Conservation (phyloP, 257 asterid species). For the Linaria vulgaris region DNA sequence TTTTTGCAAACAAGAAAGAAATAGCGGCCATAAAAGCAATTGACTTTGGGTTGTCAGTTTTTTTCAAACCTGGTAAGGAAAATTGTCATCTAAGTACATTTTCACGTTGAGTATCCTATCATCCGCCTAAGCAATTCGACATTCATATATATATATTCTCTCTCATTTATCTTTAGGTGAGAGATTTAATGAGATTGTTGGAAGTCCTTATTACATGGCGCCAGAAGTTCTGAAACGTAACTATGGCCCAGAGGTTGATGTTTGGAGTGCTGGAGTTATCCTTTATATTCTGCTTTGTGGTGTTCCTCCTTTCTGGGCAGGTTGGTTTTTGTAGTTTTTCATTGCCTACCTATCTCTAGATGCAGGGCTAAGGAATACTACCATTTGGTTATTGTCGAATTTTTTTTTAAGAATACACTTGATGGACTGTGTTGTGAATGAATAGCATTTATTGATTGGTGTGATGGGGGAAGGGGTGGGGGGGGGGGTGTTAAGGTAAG, state of each 20-base stretch:
- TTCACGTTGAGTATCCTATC: neutral
- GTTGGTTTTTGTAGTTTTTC: constrained; percentile 26
- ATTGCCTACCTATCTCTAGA: neutral
- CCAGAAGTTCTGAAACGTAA: constrained; percentile 73
- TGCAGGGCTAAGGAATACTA: neutral
- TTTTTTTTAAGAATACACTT: too few relatives aligned
- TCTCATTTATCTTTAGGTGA: constrained; percentile 38
- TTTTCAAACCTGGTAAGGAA: constrained; percentile 63
- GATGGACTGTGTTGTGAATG: too few relatives aligned
- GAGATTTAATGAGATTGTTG: constrained; percentile 56
- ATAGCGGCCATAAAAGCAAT: constrained; percentile 58
- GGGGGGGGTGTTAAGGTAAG: too few relatives aligned
- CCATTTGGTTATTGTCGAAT: neutral
- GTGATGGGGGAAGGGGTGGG: too few relatives aligned
- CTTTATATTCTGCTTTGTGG: constrained; percentile 72
- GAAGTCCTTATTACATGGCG: constrained; percentile 76
- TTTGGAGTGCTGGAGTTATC: constrained; percentile 80
- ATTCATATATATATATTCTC: neutral
- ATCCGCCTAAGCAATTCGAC: neutral
- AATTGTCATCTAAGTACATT: neutral
- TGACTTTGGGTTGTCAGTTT: constrained; percentile 66
- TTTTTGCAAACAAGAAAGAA: constrained; percentile 65
- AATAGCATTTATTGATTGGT: too few relatives aligned
- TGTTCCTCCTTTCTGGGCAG: constrained; percentile 87
- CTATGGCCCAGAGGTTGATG: constrained; percentile 69